Evolutionary conservation across 768 basidiomycete species (phyloP).

Genomic region (Cyclocybe cylindracea): DNA sequence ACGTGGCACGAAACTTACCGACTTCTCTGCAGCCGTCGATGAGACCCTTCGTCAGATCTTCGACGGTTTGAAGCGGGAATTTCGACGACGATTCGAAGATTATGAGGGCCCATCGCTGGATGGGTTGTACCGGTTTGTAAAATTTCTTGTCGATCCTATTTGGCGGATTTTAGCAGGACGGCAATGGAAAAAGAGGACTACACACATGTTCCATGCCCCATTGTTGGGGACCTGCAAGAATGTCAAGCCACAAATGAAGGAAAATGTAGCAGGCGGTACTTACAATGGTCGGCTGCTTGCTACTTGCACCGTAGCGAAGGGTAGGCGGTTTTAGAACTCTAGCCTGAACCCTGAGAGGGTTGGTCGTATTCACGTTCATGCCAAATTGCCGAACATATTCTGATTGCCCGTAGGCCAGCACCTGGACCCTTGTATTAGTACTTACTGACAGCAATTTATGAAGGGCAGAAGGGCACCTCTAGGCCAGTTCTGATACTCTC

Average conservation of each 20-base stretch:
- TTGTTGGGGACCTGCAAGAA: slow-evolving; percentile 53
- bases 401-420: slow-evolving; percentile 70
- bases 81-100: slow-evolving; percentile 64
- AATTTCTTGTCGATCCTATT: slow-evolving; percentile 73
- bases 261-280: slow-evolving; percentile 20
- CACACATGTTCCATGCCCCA: slow-evolving; percentile 80
- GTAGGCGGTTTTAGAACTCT: slow-evolving; percentile 65
- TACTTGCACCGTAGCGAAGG: slow-evolving; percentile 63
- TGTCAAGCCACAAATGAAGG: not conserved
- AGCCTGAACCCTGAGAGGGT: slow-evolving; percentile 60
- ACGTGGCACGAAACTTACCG: slow-evolving; percentile 42
- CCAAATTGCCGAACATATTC: slow-evolving; percentile 78
- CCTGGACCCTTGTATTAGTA: slow-evolving; percentile 29
- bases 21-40: slow-evolving; percentile 50
- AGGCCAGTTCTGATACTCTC: slow-evolving; percentile 58
- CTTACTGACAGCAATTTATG: not conserved
- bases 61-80: slow-evolving; percentile 48
- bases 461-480: slow-evolving; percentile 32
- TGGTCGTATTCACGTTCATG: slow-evolving; percentile 55
- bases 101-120: slow-evolving; percentile 64
- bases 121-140: slow-evolving; percentile 47
- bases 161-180: not conserved
- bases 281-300: slow-evolving; percentile 59
- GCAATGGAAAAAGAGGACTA: not conserved
- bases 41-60: slow-evolving; percentile 59